Conservation (phyloP, 106 monocot genomes). For the Dioscorea zingiberensis region DNA sequence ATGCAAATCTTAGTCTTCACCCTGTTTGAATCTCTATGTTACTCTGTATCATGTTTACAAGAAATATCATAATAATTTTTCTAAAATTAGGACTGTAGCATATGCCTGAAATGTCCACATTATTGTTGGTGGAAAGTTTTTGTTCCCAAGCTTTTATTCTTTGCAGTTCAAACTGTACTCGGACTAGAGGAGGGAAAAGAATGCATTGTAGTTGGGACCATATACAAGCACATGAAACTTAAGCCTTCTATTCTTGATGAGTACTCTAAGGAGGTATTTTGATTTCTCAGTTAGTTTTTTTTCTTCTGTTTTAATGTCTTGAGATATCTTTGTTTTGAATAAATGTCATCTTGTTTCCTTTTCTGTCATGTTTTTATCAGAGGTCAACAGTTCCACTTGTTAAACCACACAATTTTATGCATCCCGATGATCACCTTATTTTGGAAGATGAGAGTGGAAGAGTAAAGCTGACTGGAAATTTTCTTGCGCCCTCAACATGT, state of each 20-base stretch:
- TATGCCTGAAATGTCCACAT: no score
- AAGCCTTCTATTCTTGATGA: conserved; percentile 94
- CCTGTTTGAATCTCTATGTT: no score
- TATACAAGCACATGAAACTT: conserved; percentile 99
- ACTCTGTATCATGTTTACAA: no score
- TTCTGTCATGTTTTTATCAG: conserved; percentile 29
- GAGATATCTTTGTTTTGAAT: background rate
- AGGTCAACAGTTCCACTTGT: conserved; percentile 86
- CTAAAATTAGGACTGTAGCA: no score
- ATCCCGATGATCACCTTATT: conserved; percentile 90
- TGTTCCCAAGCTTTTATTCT: conserved; percentile 1
- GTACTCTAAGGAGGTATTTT: conserved; percentile 88
- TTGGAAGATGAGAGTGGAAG: conserved; percentile 99
- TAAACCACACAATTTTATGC: conserved; percentile 94
- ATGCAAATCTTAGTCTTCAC: no score
- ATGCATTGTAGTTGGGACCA: conserved; percentile 86
- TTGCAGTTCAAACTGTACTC: conserved; percentile 76
- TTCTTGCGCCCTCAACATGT: conserved; percentile 48
- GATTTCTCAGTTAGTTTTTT: background rate
- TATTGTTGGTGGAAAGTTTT: background rate
- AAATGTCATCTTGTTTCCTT: background rate
- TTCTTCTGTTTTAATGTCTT: conserved; percentile 2
- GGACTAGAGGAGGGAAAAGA: conserved; percentile 90
- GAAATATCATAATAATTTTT: no score
- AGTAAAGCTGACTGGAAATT: conserved; percentile 74